Conservation (phyloP, 108 stramenopile species). For the Nannochloropsis granulata region DNA sequence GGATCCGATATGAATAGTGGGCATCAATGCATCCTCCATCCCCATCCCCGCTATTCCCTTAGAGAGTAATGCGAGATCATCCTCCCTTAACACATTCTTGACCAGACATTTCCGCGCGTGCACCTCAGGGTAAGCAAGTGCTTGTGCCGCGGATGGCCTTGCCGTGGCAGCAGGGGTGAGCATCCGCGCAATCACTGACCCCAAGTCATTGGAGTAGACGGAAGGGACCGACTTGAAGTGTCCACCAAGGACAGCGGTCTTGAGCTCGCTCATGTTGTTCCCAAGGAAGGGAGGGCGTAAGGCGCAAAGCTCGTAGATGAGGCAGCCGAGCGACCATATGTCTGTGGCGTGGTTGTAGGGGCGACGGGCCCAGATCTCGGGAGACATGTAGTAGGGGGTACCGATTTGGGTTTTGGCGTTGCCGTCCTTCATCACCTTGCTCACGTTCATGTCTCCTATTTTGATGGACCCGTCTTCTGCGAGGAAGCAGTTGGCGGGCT, state of each 20-base stretch:
- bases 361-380: slow-evolving; percentile 44
- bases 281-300: slow-evolving; percentile 37
- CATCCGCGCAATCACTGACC: neutral
- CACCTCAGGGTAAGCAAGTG: neutral
- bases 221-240: neutral
- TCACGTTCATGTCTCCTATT: slow-evolving; percentile 36
- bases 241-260: neutral
- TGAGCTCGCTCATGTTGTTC: slow-evolving; percentile 1
- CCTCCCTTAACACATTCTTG: neutral
- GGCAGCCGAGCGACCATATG: slow-evolving; percentile 46
- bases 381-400: slow-evolving; percentile 48
- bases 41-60: neutral
- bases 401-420: slow-evolving; percentile 4
- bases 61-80: neutral
- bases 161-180: neutral
- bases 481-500: slow-evolving; percentile 36
- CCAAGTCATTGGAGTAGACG: neutral
- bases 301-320: slow-evolving; percentile 42
- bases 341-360: slow-evolving; percentile 45
- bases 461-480: slow-evolving; percentile 29
- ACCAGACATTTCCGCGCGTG: neutral
- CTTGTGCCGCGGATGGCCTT: neutral
- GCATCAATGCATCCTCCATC: neutral
- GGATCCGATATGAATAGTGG: neutral
- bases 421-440: slow-evolving; percentile 19